phyloP scores from a whole-genome alignment of 2,329 filamentous ascomycete genomes.

The Diaporthe aspalathi region DNA sequence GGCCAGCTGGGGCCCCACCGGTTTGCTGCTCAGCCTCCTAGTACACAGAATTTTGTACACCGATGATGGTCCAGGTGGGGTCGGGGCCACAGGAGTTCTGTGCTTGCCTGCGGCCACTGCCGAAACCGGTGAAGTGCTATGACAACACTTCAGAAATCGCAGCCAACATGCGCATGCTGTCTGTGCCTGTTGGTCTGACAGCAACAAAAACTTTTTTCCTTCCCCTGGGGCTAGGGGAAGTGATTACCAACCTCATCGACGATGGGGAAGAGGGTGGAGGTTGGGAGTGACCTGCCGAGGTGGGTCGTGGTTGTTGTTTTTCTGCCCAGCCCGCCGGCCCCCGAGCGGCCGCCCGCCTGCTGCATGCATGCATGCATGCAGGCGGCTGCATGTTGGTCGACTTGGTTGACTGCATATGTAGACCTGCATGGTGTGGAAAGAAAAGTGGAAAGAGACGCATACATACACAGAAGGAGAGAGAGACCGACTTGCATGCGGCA shows the following conservation, averaged over 20 bases:
- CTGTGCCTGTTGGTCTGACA: background rate
- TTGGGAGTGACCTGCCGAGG: background rate
- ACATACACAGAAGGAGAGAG: background rate
- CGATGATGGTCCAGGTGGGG: background rate
- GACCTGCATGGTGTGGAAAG: background rate
- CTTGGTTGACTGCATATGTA: background rate
- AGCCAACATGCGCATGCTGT: background rate
- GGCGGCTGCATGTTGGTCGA: background rate
- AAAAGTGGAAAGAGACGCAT: background rate
- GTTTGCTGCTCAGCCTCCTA: background rate
- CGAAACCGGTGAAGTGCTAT: no score
- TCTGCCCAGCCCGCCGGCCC: background rate
- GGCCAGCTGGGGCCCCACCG: background rate
- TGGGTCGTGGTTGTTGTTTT: background rate
- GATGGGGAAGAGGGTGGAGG: background rate
- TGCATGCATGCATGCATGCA: constrained; percentile 2
- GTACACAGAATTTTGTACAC: background rate
- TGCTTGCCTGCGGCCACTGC: background rate
- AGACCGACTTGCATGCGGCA: background rate
- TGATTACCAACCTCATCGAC: background rate
- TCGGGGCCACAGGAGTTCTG: background rate
- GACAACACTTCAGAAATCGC: no score
- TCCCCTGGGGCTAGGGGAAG: no score
- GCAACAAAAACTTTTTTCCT: background rate
- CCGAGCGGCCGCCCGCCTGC: background rate